phyloP scores from a whole-genome alignment of 768 basidiomycete genomes.

The Russula virescens region DNA sequence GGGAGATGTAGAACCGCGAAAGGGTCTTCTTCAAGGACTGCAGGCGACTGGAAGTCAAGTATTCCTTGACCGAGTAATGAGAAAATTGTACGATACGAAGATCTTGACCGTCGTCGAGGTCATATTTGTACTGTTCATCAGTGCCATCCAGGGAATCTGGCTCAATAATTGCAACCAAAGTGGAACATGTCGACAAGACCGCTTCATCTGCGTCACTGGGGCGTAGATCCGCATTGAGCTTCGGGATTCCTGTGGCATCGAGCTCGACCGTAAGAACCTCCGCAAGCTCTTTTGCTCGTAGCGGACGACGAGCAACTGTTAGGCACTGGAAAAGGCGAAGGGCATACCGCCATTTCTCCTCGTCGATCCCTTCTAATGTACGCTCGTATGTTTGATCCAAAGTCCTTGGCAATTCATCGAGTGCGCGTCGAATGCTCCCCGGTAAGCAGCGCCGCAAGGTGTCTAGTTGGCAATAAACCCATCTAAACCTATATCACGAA shows the following conservation, averaged over 20 bases:
- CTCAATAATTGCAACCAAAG: background rate
- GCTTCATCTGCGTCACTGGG: conserved; percentile 1
- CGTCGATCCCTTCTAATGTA: background rate
- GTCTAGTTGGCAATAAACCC: background rate
- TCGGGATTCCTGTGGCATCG: background rate
- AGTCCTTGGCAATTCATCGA: background rate
- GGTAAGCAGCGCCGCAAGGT: background rate
- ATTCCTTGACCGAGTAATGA: conserved; percentile 3
- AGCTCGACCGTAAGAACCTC: background rate
- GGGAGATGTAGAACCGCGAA: background rate
- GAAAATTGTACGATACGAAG: conserved; percentile 13
- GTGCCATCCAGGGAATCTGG: too few relatives aligned
- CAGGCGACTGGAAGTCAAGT: conserved; percentile 7
- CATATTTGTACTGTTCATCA: too few relatives aligned
- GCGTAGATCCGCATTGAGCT: background rate
- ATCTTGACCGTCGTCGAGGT: too few relatives aligned
- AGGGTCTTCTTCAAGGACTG: background rate
- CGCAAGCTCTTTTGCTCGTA: background rate
- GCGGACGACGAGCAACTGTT: background rate
- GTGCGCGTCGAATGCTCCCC: background rate
- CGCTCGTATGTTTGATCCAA: background rate
- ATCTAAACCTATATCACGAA: background rate
- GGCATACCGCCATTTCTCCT: conserved; percentile 1
- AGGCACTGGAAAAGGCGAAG: background rate
- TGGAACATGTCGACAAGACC: background rate